Evolutionary conservation across 2,329 filamentous ascomycete genomes (phyloP).

Genomic region (Polychaeton citri): DNA sequence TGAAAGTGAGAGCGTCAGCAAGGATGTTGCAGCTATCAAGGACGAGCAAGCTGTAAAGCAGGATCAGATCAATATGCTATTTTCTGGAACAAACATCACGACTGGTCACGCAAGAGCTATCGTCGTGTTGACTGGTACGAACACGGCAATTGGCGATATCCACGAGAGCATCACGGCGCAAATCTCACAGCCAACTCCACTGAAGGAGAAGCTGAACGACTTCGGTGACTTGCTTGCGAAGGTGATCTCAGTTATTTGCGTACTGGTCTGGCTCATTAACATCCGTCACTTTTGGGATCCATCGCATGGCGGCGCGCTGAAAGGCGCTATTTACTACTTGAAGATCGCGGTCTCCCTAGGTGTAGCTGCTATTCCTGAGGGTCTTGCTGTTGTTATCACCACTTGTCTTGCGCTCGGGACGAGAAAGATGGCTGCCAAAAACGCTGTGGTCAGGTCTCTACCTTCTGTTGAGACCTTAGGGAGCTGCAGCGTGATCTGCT

Average conservation of each 20-base stretch:
- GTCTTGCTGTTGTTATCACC: conserved; percentile 96
- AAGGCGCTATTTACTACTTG: conserved; percentile 97
- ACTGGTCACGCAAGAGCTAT: conserved; percentile 84
- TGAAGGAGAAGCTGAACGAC: conserved; percentile 98
- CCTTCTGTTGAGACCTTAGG: conserved; percentile 95
- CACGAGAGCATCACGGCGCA: conserved; percentile 97
- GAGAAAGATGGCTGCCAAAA: conserved; percentile 97
- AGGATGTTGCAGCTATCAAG: conserved; percentile 56
- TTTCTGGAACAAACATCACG: conserved; percentile 95
- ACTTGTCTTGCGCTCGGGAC: conserved; percentile 93
- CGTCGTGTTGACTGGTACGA: conserved; percentile 77
- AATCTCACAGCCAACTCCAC: conserved; percentile 89
- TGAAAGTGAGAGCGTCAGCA: conserved; percentile 92
- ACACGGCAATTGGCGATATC: conserved; percentile 94
- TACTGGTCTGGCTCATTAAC: conserved; percentile 97
- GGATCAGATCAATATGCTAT: conserved; percentile 95
- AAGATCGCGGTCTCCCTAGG: conserved; percentile 98
- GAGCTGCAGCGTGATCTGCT: conserved; percentile 99
- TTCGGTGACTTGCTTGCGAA: conserved; percentile 94
- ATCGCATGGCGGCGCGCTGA: conserved; percentile 68
- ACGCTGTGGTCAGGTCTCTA: conserved; percentile 88
- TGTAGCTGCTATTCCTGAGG: conserved; percentile 94
- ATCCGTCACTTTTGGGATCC: conserved; percentile 94
- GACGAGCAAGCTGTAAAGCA: conserved; percentile 87
- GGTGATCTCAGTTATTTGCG: conserved; percentile 93